Conservation (phyloP, 768 basidiomycete genomes). For the Russula earlei region DNA sequence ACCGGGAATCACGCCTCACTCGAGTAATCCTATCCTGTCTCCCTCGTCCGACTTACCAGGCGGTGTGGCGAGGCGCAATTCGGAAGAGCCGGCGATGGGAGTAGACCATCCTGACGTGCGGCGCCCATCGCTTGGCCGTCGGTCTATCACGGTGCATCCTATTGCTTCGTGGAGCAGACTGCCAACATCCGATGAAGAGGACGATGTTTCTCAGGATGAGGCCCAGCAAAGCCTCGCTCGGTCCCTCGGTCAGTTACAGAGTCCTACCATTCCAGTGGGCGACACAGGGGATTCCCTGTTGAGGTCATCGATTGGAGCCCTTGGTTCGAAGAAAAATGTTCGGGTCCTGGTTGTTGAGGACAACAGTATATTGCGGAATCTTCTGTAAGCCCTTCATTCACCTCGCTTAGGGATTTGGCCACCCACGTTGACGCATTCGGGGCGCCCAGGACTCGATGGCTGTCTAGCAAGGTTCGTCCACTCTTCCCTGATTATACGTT, state of each 20-base stretch:
- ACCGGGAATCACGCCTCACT: constrained; percentile 7
- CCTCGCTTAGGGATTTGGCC: not conserved
- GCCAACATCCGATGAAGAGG: constrained; percentile 29
- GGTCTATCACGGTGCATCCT: constrained; percentile 42
- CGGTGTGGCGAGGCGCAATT: constrained; percentile 33
- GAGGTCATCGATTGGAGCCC: constrained; percentile 50
- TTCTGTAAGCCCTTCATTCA: constrained; percentile 50
- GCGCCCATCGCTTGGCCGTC: constrained; percentile 47
- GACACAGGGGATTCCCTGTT: constrained; percentile 56
- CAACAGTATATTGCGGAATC: constrained; percentile 72
- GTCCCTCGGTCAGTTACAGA: constrained; percentile 19
- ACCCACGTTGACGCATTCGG: constrained; percentile 7
- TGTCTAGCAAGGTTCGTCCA: constrained; percentile 41
- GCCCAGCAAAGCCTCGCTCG: constrained; percentile 5
- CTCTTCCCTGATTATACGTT: not conserved
- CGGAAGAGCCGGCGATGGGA: constrained; percentile 32
- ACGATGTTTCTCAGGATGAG: constrained; percentile 25
- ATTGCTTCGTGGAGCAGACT: constrained; percentile 29
- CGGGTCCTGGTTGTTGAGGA: constrained; percentile 85
- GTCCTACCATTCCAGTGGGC: constrained; percentile 45
- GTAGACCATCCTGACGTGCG: not conserved
- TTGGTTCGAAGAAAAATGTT: constrained; percentile 37
- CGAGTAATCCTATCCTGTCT: not conserved
- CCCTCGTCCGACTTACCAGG: not conserved
- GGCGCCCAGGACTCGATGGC: constrained; percentile 48